These are phyloP conservation scores for Drechslerella dactyloides DNA, from an alignment of 2,329 filamentous ascomycete species.

Conservation along the genomic window DNA sequence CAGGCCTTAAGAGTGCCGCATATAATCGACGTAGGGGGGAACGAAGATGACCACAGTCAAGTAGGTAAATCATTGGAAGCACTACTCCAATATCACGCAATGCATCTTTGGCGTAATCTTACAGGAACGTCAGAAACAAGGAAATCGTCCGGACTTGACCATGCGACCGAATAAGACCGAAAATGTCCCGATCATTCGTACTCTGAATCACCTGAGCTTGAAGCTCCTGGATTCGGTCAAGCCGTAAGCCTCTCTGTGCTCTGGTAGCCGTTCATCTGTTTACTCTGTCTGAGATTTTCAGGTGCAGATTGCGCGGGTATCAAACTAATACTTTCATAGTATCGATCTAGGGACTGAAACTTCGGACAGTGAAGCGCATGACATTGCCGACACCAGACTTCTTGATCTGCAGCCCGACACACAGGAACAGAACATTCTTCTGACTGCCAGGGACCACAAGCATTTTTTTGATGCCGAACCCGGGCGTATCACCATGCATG, in stretches of 20 bases:
- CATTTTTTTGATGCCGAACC: slow-evolving; percentile 28
- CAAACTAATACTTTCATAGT: not conserved
- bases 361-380: slow-evolving; percentile 28
- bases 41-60: slow-evolving; percentile 86
- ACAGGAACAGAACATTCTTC: slow-evolving; percentile 26
- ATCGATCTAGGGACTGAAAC: slow-evolving; percentile 1
- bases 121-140: slow-evolving; percentile 69
- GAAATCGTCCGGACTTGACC: slow-evolving; percentile 86
- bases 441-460: slow-evolving; percentile 25
- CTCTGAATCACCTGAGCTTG: slow-evolving; percentile 86
- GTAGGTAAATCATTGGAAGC: slow-evolving; percentile 15
- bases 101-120: not conserved
- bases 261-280: not conserved
- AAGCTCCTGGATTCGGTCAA: slow-evolving; percentile 90
- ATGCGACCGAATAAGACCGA: slow-evolving; percentile 78
- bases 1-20: slow-evolving; percentile 76
- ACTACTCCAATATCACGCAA: not conserved
- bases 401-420: slow-evolving; percentile 22
- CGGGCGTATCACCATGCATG: not conserved
- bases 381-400: slow-evolving; percentile 46
- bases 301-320: too few relatives aligned
- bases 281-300: not conserved
- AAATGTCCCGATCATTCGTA: slow-evolving; percentile 86
- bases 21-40: slow-evolving; percentile 89
- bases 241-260: slow-evolving; percentile 60